Base-by-base conservation (phyloP, 805 yeast genomes). In the Saccharomyces eubayanus region DNA sequence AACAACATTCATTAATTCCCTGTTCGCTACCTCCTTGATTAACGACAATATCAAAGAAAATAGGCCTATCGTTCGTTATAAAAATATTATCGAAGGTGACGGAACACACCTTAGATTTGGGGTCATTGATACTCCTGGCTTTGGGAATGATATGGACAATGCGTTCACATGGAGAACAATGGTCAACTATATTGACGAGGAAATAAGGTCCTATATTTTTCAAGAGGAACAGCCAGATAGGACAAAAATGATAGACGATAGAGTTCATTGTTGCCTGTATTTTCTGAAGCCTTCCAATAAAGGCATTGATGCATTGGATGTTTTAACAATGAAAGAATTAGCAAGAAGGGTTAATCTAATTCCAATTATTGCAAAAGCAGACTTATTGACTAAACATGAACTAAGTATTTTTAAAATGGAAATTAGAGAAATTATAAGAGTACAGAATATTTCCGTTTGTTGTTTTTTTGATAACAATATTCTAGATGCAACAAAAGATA, bases 251-350 rank as follows among this genome's bases (percentile, higher is more conserved):
- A 60, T 64, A 11, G 96, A 91, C 64, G 72, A 78, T 59, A 77
- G 96, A 53, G 84, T 92, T 43, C 96, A 92, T 72, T 87, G 84
- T 36, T 89, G 97, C 66, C 68, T 92, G 47, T 92, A 89, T 72
- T 87, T 92, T 66, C 75, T 92, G 52, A 77, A 82, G 5, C 92
- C 96, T 0, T 76, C 84, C 4, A 82, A 83, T 45, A 79, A 76
- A 56, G 79, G 83, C 2, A 68, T 88, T 53, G 75, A 78, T 52
- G 81, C 85, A 6, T 72, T 85, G 51, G 96, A 91, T 68, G 77
- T 88, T 56, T 83, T 78, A 58, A 79, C 87, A 5, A 82, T 90
- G 87, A 80, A 80, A 68, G 82, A 80, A 56, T 75, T 91, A 28
- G 77, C 87, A 30, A 74, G 79, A 28, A 77, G 92, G 52, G 91